Conservation (phyloP, 345 rosid genomes). For the Eucalyptus cloeziana region DNA sequence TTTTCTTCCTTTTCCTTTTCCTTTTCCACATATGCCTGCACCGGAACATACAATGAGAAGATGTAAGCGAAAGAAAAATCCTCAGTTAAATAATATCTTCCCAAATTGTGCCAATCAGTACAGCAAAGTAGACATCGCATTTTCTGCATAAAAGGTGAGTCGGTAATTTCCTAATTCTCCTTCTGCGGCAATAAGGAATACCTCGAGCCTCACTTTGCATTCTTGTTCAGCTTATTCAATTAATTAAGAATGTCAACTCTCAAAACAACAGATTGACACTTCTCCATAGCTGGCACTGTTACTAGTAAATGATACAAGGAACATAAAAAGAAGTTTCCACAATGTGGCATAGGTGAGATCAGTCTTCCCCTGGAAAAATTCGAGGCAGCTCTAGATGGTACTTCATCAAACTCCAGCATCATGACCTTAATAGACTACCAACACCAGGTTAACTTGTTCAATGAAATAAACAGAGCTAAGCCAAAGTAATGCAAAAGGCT, state of each 20-base stretch:
- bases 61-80: neutral
- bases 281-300: neutral
- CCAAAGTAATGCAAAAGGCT: neutral
- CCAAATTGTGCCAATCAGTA: neutral
- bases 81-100: neutral
- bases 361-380: neutral
- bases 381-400: neutral
- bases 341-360: neutral
- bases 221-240: neutral
- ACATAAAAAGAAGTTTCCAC: neutral
- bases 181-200: neutral
- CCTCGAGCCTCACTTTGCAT: neutral
- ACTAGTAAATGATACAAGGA: neutral
- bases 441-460: neutral
- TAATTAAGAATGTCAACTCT: neutral
- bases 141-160: neutral
- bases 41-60: neutral
- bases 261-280: neutral
- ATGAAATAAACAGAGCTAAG: neutral
- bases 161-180: neutral
- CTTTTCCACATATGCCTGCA: neutral
- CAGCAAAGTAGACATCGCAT: neutral
- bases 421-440: neutral
- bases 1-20: neutral
- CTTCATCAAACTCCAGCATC: neutral